phyloP scores from a whole-genome alignment of 2,329 filamentous ascomycete species.

The Cladobotryum protrusum region DNA sequence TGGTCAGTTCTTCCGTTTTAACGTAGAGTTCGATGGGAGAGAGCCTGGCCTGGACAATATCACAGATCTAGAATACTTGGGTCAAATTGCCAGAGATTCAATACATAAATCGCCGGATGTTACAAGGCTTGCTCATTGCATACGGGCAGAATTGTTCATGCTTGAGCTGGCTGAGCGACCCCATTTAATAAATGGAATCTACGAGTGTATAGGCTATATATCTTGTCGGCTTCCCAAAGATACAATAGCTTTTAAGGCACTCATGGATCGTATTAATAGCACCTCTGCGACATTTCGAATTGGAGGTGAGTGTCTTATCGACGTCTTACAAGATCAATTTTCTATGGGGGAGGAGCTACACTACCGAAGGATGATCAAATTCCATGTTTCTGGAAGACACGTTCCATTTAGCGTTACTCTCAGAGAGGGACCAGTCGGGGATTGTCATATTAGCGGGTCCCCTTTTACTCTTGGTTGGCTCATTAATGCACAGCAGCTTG shows the following conservation, averaged over 20 bases:
- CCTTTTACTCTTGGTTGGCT: conserved; percentile 8
- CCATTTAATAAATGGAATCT: neutral
- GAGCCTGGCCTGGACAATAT: conserved; percentile 1
- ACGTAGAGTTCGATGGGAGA: conserved; percentile 4
- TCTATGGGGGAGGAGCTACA: neutral
- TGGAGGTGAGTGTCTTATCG: neutral
- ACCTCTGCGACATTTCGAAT: conserved; percentile 1
- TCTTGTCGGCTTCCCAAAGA: neutral
- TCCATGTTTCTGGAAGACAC: neutral
- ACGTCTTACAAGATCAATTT: neutral
- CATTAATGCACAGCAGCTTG: neutral
- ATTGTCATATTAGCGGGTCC: conserved; percentile 4
- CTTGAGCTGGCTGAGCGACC: neutral
- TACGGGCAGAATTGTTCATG: conserved; percentile 1
- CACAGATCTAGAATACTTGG: neutral
- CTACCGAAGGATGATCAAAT: conserved; percentile 1
- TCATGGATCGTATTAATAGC: neutral
- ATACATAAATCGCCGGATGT: neutral
- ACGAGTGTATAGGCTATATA: neutral
- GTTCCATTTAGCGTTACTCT: conserved; percentile 2
- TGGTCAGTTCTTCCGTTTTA: conserved; percentile 8
- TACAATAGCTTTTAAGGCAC: neutral
- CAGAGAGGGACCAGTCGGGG: neutral
- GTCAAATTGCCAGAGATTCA: neutral
- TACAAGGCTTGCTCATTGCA: neutral